These are phyloP conservation scores for Dactylellina drechsleri DNA, from an alignment of 2,329 filamentous ascomycete species.

Conservation along the genomic window DNA sequence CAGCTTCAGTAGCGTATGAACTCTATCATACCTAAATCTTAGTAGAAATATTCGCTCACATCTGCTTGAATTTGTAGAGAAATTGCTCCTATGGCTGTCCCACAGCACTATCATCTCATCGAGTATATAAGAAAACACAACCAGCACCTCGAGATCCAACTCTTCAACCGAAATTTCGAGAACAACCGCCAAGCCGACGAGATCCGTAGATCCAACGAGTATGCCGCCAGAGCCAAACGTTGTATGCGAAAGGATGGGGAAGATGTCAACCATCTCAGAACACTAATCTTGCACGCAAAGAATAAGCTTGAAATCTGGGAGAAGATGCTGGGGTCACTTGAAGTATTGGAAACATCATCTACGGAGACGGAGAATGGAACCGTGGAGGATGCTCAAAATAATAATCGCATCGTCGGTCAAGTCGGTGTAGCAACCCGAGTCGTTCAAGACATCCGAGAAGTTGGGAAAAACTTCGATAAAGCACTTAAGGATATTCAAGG, in stretches of 20 bases:
- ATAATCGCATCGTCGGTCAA: background rate
- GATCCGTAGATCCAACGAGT: conserved; percentile 20
- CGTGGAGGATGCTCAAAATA: background rate
- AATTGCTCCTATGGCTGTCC: conserved; percentile 3
- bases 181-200: conserved; percentile 24
- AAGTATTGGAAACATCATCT: conserved; percentile 12
- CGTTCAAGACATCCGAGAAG: conserved; percentile 13
- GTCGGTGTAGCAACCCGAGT: conserved; percentile 7
- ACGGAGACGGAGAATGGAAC: background rate
- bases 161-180: conserved; percentile 31
- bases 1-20: too few relatives aligned
- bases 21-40: too few relatives aligned
- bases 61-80: conserved; percentile 16
- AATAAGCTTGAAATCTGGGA: conserved; percentile 30
- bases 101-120: conserved; percentile 17
- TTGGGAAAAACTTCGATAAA: conserved; percentile 33
- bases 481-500: conserved; percentile 11
- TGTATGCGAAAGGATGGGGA: conserved; percentile 42
- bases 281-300: conserved; percentile 17
- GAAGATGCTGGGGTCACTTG: conserved; percentile 26
- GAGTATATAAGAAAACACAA: conserved; percentile 27
- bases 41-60: background rate
- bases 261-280: conserved; percentile 30
- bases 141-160: conserved; percentile 22
- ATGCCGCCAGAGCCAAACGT: conserved; percentile 16